These are phyloP conservation scores for Stropharia rugosoannulata DNA, from an alignment of 768 basidiomycete genomes.

Conservation along the genomic window DNA sequence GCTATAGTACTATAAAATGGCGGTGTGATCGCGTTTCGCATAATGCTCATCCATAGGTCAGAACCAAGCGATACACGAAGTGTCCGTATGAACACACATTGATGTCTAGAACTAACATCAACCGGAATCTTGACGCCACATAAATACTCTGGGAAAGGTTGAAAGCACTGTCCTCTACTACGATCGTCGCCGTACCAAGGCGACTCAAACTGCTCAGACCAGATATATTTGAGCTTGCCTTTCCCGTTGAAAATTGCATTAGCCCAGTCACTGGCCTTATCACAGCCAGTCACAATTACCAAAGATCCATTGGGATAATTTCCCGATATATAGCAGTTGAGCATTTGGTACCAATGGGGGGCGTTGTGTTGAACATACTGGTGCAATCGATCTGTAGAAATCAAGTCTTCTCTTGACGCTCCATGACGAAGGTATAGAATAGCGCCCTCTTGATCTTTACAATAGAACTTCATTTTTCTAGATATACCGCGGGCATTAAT, in stretches of 20 bases:
- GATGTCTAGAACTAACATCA: too few relatives aligned
- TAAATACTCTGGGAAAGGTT: background rate
- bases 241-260: background rate
- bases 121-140: too few relatives aligned
- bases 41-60: too few relatives aligned
- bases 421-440: background rate
- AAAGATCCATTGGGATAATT: constrained; percentile 11
- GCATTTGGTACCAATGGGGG: constrained; percentile 4
- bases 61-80: too few relatives aligned
- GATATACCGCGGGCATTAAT: background rate
- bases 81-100: too few relatives aligned
- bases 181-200: background rate
- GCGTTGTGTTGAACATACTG: constrained; percentile 1
- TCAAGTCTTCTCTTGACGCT: constrained; percentile 1
- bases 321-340: constrained; percentile 34
- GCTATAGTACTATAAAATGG: too few relatives aligned
- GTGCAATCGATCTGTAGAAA: background rate
- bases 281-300: constrained; percentile 7
- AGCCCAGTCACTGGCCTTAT: constrained; percentile 8
- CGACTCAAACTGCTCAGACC: background rate
- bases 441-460: background rate
- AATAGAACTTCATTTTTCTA: background rate
- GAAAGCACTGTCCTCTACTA: background rate
- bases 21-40: too few relatives aligned
- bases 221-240: background rate